Conservation (phyloP, 139 green algal genomes). For the Microglena sp. region DNA sequence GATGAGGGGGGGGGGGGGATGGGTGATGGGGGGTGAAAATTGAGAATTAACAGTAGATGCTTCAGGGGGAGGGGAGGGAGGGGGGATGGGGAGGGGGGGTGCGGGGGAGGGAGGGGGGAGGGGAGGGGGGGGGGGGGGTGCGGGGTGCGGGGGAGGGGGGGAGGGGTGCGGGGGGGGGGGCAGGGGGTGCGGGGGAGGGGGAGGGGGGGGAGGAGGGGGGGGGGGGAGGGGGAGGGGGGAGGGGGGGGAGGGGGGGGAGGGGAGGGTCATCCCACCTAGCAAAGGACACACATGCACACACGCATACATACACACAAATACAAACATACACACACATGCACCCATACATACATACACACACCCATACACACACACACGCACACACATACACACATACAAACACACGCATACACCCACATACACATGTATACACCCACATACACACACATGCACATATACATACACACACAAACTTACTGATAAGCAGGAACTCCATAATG, state of each 20-base stretch:
- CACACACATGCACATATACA: too few relatives aligned
- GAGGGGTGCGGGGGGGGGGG: too few relatives aligned
- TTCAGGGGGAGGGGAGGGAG: too few relatives aligned
- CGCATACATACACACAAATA: not conserved
- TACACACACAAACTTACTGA: slow-evolving; percentile 43
- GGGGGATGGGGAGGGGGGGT: too few relatives aligned
- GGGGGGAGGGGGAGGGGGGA: not conserved
- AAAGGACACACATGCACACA: slow-evolving; percentile 12
- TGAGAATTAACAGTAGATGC: too few relatives aligned
- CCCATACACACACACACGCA: slow-evolving; percentile 9
- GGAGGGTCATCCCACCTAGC: not conserved
- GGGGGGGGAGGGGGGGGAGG: not conserved
- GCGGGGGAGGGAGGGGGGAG: too few relatives aligned
- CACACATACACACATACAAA: slow-evolving; percentile 15
- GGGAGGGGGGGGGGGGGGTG: too few relatives aligned
- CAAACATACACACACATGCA: slow-evolving; percentile 15
- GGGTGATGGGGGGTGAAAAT: not conserved
- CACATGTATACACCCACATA: too few relatives aligned
- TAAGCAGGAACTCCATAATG: slow-evolving; percentile 71
- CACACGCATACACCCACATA: too few relatives aligned
- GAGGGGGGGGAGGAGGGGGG: not conserved
- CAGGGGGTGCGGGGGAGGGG: not conserved
- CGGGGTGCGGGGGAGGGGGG: not conserved
- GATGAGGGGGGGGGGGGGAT: not conserved
- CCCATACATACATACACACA: slow-evolving; percentile 23